phyloP scores from a whole-genome alignment of 306 rosid genomes.

The Rosa lucieae region DNA sequence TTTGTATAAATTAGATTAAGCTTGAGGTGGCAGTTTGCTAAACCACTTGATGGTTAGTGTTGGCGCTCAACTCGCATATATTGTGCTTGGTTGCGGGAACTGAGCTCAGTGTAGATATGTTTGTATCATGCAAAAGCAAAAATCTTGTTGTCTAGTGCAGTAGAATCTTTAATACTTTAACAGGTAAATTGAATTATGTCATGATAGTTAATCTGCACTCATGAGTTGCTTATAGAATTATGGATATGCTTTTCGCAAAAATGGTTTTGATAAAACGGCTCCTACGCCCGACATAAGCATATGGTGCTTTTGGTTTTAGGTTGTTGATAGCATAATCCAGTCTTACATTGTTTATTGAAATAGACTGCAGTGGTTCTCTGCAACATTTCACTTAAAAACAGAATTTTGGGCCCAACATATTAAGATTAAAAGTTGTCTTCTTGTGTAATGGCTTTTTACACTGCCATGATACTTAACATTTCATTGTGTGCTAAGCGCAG shows the following conservation, averaged over 20 bases:
- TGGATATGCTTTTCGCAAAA: slow-evolving; percentile 1
- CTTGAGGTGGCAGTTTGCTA: not conserved
- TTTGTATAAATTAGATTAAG: not conserved
- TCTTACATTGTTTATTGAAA: not conserved
- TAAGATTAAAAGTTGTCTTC: not conserved
- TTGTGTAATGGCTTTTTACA: not conserved
- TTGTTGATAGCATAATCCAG: not conserved
- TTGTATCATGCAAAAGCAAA: not conserved
- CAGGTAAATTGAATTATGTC: not conserved
- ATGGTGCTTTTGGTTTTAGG: not conserved
- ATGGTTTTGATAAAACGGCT: not conserved
- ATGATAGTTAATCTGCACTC: not conserved
- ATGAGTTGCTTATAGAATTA: not conserved
- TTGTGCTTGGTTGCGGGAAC: not conserved
- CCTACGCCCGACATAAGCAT: not conserved
- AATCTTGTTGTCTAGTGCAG: not conserved
- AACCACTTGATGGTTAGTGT: not conserved
- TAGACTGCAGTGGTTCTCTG: not conserved
- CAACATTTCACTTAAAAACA: not conserved
- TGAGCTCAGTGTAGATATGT: not conserved
- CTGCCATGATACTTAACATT: not conserved
- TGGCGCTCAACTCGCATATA: not conserved
- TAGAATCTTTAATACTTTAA: not conserved
- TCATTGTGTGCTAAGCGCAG: slow-evolving; percentile 44
- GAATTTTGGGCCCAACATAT: not conserved